These are phyloP conservation scores for Pythium monospermum DNA, from an alignment of 352 stramenopile species.

Conservation along the genomic window DNA sequence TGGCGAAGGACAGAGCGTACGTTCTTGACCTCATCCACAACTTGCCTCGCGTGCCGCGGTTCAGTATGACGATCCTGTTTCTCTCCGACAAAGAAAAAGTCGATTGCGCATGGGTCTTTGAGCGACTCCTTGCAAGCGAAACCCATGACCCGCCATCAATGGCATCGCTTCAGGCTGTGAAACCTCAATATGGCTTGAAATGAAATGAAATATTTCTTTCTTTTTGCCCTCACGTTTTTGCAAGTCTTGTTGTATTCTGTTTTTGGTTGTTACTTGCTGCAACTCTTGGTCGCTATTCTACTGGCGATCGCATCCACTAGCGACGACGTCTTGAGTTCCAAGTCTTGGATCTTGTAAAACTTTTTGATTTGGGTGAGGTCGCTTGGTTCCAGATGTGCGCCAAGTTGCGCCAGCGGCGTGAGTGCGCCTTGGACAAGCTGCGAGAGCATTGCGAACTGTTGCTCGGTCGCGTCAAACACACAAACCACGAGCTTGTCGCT, in stretches of 20 bases:
- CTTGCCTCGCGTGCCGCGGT: constrained; percentile 53
- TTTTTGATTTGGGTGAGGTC: constrained; percentile 65
- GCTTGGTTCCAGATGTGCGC: constrained; percentile 35
- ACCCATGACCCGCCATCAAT: constrained; percentile 2
- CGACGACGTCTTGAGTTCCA: constrained; percentile 58
- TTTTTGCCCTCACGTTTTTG: background rate
- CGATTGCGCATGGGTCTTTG: constrained; percentile 45
- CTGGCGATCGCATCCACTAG: constrained; percentile 64
- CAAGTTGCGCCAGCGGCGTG: constrained; percentile 38
- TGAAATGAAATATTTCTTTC: constrained; percentile 6
- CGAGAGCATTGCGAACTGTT: constrained; percentile 26
- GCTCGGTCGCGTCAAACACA: constrained; percentile 64
- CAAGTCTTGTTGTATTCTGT: background rate
- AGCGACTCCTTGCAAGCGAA: constrained; percentile 11
- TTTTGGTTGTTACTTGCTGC: constrained; percentile 49
- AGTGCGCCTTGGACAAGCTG: constrained; percentile 51
- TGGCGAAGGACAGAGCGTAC: constrained; percentile 21
- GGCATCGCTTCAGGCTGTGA: constrained; percentile 25
- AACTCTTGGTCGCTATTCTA: constrained; percentile 87
- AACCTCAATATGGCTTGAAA: constrained; percentile 45
- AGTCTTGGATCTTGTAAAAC: constrained; percentile 83
- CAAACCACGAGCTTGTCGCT: constrained; percentile 65
- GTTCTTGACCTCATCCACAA: constrained; percentile 31
- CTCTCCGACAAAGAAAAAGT: constrained; percentile 57
- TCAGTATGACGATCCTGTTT: constrained; percentile 80